Conservation (phyloP, 2,329 filamentous ascomycete species). For the Cladobotryum protrusum region DNA sequence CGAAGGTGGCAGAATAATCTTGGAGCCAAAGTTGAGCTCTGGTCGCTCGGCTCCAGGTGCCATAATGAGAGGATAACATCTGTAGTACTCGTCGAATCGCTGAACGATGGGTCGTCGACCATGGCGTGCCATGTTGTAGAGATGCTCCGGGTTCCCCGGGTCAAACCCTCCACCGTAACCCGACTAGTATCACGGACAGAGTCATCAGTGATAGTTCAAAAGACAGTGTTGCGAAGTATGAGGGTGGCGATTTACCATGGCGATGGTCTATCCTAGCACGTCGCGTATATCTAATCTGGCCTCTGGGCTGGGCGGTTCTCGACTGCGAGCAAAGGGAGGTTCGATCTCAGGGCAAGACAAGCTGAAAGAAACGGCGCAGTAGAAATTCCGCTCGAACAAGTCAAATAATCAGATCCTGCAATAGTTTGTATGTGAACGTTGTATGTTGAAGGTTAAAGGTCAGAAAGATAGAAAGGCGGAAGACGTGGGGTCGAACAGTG, state of each 20-base stretch:
- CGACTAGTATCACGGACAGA: conserved; percentile 21
- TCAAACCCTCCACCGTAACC: conserved; percentile 39
- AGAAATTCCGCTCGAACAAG: no score
- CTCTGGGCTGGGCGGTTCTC: no score
- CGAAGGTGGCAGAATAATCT: conserved; percentile 94
- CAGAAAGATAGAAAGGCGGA: conserved; percentile 11
- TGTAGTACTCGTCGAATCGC: conserved; percentile 97
- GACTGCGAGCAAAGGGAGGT: no score
- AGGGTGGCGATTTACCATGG: background rate
- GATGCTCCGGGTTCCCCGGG: conserved; percentile 41
- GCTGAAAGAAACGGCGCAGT: no score
- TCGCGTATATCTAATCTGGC: background rate
- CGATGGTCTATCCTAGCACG: background rate
- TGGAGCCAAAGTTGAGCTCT: conserved; percentile 91
- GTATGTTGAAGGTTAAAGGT: conserved; percentile 4
- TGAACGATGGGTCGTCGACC: conserved; percentile 50
- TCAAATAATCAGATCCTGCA: conserved; percentile 3
- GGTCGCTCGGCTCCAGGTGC: conserved; percentile 82
- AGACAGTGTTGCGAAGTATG: background rate
- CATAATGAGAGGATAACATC: conserved; percentile 94
- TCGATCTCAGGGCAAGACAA: no score
- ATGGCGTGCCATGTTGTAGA: conserved; percentile 42
- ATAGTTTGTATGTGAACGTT: conserved; percentile 1
- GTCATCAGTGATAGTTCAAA: background rate
- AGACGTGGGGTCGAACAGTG: conserved; percentile 14